These are phyloP conservation scores for Chalara sp. DNA, from an alignment of 2,329 filamentous ascomycete species.

Conservation along the genomic window DNA sequence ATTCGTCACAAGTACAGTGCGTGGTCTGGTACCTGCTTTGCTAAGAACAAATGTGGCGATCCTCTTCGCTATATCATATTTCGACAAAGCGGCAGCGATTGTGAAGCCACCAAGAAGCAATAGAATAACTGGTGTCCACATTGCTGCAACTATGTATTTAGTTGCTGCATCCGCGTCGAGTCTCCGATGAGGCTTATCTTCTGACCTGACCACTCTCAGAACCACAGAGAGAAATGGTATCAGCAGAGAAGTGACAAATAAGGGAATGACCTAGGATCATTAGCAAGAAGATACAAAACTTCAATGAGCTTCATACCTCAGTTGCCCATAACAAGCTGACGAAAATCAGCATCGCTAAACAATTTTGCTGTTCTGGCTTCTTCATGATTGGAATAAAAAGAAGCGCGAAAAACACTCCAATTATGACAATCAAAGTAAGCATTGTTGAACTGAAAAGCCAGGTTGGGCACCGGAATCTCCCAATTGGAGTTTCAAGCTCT, in stretches of 20 bases:
- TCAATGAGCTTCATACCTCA: slow-evolving; percentile 53
- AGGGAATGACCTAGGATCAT: slow-evolving; percentile 67
- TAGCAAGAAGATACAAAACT: slow-evolving; percentile 5
- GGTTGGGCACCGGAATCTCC: slow-evolving; percentile 64
- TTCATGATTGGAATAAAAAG: slow-evolving; percentile 77
- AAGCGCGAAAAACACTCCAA: slow-evolving; percentile 67
- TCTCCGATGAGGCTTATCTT: slow-evolving; percentile 61
- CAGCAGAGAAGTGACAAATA: slow-evolving; percentile 91
- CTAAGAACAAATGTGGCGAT: slow-evolving; percentile 94
- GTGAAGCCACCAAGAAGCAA: slow-evolving; percentile 93
- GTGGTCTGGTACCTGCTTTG: slow-evolving; percentile 87
- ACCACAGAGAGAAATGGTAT: slow-evolving; percentile 92
- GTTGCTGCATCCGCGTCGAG: slow-evolving; percentile 77
- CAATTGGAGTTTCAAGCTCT: slow-evolving; percentile 72
- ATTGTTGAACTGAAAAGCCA: slow-evolving; percentile 84
- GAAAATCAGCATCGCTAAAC: slow-evolving; percentile 85
- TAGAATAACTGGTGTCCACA: slow-evolving; percentile 99
- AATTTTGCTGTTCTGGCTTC: slow-evolving; percentile 88
- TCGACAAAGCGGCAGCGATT: slow-evolving; percentile 87
- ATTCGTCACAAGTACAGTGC: slow-evolving; percentile 87
- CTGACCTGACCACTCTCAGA: slow-evolving; percentile 74
- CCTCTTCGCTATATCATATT: slow-evolving; percentile 96
- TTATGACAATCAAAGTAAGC: slow-evolving; percentile 63
- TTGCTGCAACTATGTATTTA: slow-evolving; percentile 79
- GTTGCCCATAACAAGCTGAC: slow-evolving; percentile 95